Evolutionary conservation across 2,329 filamentous ascomycete genomes (phyloP), one percentile per base, ranked within the genome.

Genomic region (Colletotrichum eremochloae): DNA sequence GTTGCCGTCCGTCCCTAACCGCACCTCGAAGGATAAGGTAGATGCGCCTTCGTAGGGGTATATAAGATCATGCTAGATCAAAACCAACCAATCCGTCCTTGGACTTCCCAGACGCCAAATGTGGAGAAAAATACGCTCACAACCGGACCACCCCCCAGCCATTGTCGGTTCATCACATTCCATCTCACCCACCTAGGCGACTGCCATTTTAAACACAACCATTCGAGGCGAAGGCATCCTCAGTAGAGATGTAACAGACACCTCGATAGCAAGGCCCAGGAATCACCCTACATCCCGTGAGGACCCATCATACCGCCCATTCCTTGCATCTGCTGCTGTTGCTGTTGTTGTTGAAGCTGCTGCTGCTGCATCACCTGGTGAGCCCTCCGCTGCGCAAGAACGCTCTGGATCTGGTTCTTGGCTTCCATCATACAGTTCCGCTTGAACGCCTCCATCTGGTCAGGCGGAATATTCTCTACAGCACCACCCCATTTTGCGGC

Each of bases 231-330:
- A 48, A 5, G 18, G 46, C 46, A 9, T 29, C 31, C 31, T 6
- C 46, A n/a, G 20, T 20, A 36, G 38, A 29, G 36, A n/a, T 58
- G 33, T n/a, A 42, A 12, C 42, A 66, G 31, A 31, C 48, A 12
- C 33, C n/a, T 29, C 31, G 20, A 24, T 4, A 40, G 14, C 42
- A 9, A n/a, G 15, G 31, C 15, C 44, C 42, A 1, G 9, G 64
- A 24, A 29, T 12, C 18, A 24, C 46, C 62, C 78, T 81, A 86
- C 84, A 87, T 86, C 50, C 84, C 85, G 75, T 87, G 85, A 29
- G 82, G 82, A 15, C 84, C 84, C 85, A 87, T 87, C 84, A 89
- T 89, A 36, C 84, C 83, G 65, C 85, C 83, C 84, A 89, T 88
- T 8, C 85, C 85, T 71, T 88, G 85, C 82, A 89, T 85, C 42